Base-by-base conservation (phyloP, 495 filamentous ascomycete genomes). In the Daldinia caldariorum region DNA sequence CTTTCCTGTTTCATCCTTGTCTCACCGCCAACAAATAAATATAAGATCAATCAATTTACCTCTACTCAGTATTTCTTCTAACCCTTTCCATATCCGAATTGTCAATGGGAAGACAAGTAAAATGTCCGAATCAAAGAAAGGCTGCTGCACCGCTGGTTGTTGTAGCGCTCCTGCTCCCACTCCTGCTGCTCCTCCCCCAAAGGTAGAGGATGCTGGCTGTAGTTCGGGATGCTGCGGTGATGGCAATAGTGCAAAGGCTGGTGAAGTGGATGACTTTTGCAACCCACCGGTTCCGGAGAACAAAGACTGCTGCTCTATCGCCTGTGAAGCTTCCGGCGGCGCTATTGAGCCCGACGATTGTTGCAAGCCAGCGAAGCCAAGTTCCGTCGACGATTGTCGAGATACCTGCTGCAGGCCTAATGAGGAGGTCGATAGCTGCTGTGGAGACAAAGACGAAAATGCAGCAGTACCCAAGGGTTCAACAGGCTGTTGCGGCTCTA, bases 71-170 rank as follows among this genome's bases (percentile, higher is more conserved):
- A 31, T 59, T n/a, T 18, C 47, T 32, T 57, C 16, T 29, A 29
- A 59, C 39, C 26, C 37, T 29, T 20, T 14, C n/a, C 43, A 37
- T 37, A 43, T 41, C 13, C n/a, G 35, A 22, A 26, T 43, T 31
- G n/a, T n/a, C 16, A 58, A 51, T 38, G 26, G 1, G 0, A 61
- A 50, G 16, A 26, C 43, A 35, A 58, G 6, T 34, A 43, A 9
- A 32, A 72, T 67, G 69, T 38, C 49, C 49, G 56, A 67, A 39
- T 39, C 59, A 29, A 61, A 72, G 38, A 72, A 72, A 31, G 50
- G 20, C 13, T 34, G 39, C 8, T 72, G 69, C 49, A 64, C 39
- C 14, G 14, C 63, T 49, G 29, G 34, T 45, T 72, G 69, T 50
- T 72, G 69, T 13, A 53, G 54, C 20, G 22, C 54, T 39, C 58